phyloP scores from a whole-genome alignment of 2,329 filamentous ascomycete genomes.

The Diplodia corticola region DNA sequence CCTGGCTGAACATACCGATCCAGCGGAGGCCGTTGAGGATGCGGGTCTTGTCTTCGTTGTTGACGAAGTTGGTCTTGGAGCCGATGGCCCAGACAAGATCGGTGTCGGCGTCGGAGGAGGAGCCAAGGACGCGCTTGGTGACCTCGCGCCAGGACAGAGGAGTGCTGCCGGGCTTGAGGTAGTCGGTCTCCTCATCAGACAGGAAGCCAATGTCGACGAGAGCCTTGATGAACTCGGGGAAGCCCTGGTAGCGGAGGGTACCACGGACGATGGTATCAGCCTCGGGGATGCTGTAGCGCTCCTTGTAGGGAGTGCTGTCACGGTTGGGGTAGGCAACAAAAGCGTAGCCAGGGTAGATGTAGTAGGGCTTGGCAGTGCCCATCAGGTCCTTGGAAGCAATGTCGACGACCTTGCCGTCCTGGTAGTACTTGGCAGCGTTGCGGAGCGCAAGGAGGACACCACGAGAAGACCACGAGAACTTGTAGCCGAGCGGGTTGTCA shows the following conservation, averaged over 20 bases:
- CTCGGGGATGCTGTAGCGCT: conserved; percentile 90
- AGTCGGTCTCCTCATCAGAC: conserved; percentile 64
- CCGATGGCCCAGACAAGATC: conserved; percentile 73
- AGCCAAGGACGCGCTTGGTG: conserved; percentile 72
- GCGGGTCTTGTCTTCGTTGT: conserved; percentile 66
- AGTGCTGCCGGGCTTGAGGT: conserved; percentile 60
- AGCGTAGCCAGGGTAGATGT: conserved; percentile 83
- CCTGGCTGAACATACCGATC: conserved; percentile 68
- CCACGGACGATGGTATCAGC: conserved; percentile 82
- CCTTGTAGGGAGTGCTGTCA: conserved; percentile 82
- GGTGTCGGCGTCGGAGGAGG: conserved; percentile 63
- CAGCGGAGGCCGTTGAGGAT: conserved; percentile 73
- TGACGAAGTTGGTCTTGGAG: conserved; percentile 72
- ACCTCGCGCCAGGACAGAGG: conserved; percentile 78
- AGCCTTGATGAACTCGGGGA: conserved; percentile 84
- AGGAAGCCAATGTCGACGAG: conserved; percentile 92
- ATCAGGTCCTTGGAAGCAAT: conserved; percentile 68
- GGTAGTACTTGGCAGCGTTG: conserved; percentile 81
- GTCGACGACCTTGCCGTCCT: conserved; percentile 71
- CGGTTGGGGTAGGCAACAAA: conserved; percentile 94
- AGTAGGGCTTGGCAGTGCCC: conserved; percentile 84
- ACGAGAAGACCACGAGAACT: conserved; percentile 75
- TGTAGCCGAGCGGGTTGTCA: conserved; percentile 90
- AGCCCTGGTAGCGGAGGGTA: conserved; percentile 83
- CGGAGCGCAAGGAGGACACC: conserved; percentile 85